A percentile compares a stretch with the other conserved stretches of the same genome.
phyloP scores from a whole-genome alignment of 768 basidiomycete genomes.

The Leccinum barrowsii region DNA sequence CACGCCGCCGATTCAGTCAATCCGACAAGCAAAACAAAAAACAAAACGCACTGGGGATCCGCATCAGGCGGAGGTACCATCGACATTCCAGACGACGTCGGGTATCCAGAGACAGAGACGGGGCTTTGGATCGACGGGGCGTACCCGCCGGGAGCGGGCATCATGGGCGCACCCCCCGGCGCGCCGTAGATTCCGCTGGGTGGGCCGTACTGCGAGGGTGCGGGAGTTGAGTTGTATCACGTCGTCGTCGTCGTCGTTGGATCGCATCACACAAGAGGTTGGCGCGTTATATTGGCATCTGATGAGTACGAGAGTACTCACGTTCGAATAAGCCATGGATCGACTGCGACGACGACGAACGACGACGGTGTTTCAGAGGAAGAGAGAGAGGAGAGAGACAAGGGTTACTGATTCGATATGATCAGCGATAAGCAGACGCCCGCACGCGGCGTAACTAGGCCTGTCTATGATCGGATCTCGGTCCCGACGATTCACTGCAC shows the following conservation, averaged over 20 bases:
- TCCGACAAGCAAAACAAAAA: too few species aligned
- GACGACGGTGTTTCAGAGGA: background rate
- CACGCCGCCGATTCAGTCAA: background rate
- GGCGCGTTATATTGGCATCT: too few species aligned
- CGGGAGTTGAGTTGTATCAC: background rate
- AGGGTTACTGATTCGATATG: background rate
- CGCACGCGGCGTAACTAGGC: background rate
- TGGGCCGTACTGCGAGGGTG: background rate
- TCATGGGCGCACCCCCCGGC: background rate
- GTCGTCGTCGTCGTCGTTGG: background rate
- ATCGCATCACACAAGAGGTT: background rate
- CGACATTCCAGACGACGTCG: background rate
- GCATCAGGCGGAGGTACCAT: constrained; percentile 45
- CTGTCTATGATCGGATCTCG: background rate
- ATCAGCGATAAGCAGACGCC: constrained; percentile 13
- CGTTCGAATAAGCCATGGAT: constrained; percentile 19
- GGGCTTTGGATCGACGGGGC: background rate
- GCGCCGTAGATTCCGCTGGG: background rate
- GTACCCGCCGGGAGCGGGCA: background rate
- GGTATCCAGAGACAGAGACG: constrained; percentile 12
- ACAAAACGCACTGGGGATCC: constrained; percentile 63
- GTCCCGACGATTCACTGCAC: background rate
- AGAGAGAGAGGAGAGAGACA: background rate
- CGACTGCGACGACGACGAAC: background rate
- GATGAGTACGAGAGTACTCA: constrained; percentile 4